A percentile compares a stretch with the other conserved stretches of the same genome.
These are phyloP conservation scores for Syzygium oleosum DNA, from an alignment of 345 rosid species.

Conservation along the genomic window DNA sequence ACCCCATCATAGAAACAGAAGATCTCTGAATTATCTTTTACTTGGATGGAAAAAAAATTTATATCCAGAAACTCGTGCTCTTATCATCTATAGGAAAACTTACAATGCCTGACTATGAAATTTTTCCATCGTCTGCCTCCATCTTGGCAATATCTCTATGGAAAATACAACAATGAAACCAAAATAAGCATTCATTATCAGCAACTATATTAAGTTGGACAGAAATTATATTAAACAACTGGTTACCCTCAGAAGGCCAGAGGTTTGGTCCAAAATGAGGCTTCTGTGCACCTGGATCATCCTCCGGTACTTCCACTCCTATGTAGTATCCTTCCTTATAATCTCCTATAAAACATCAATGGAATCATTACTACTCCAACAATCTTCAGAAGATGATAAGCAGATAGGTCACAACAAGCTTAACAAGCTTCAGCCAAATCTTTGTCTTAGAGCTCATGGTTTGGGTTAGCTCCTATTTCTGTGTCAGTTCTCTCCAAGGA, in stretches of 20 bases:
- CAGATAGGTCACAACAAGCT: background rate
- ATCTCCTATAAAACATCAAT: constrained; percentile 39
- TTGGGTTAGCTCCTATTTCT: background rate
- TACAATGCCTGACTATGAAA: constrained; percentile 58
- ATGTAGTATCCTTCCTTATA: constrained; percentile 82
- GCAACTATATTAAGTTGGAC: background rate
- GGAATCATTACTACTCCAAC: background rate
- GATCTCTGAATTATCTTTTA: background rate
- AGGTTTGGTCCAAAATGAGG: constrained; percentile 77
- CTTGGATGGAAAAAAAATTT: background rate
- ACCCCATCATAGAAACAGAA: background rate
- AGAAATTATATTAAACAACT: background rate
- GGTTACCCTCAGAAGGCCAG: constrained; percentile 51
- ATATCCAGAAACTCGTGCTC: background rate
- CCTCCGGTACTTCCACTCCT: constrained; percentile 60
- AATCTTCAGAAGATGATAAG: background rate
- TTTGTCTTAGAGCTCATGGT: background rate
- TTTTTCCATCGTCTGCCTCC: constrained; percentile 78
- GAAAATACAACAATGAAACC: background rate
- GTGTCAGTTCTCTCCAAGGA: background rate
- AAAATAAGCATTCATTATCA: background rate
- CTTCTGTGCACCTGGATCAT: constrained; percentile 41
- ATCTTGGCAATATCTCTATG: constrained; percentile 50
- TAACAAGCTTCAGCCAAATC: background rate
- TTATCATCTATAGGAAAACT: constrained; percentile 7